Evolutionary conservation across 192 early-diverging fungal genomes (phyloP), one percentile per base, ranked within the genome.

Genomic region (Coemansia sp.): DNA sequence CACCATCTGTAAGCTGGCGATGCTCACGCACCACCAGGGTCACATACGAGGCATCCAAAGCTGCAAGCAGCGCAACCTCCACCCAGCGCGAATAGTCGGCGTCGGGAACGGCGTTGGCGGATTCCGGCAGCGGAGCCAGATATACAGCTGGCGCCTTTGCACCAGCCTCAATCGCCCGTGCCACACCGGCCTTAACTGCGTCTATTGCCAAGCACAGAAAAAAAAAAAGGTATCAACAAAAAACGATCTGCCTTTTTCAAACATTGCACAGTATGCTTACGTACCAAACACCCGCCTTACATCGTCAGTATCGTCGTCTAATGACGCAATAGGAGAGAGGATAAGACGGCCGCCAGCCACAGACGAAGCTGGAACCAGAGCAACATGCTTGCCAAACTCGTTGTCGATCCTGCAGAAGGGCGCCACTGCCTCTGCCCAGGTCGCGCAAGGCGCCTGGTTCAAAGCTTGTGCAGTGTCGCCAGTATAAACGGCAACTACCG

Each of bases 11-110:
- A 61, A 54, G 50, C 51, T 45, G 42, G 55, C 58, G 66, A 61
- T 90, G 85, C 67, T 91, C 87, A 49, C 90, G 87, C 36, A 88
- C 88, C 65, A 90, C 87, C 33, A 94, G 80, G 16, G 90, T 88
- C 28, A 87, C 85, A 58, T 90, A 94, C 45, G 78, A 79, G 18
- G 86, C 84, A 5, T 84, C 83, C 20, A 94, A 63, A 4, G 86
- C 81, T 11, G 87, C 89, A 33, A 94, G 71, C 43, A 91, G 55
- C 15, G 86, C 80, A 1, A 91, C 89, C 67, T 90, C 88, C 6
- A 90, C 46, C 71, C 80, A 91, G 42, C 83, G 78, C 40, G 72
- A 66, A 57, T 86, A 94, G 45, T 90, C 86, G 5, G 72, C 73
- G 19, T 80, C 76, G 0, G 64, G 62, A 1, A 42, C 65, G 6